Conservation (phyloP, 1,284 basidiomycete species). For the Neonothopanus nambi region DNA sequence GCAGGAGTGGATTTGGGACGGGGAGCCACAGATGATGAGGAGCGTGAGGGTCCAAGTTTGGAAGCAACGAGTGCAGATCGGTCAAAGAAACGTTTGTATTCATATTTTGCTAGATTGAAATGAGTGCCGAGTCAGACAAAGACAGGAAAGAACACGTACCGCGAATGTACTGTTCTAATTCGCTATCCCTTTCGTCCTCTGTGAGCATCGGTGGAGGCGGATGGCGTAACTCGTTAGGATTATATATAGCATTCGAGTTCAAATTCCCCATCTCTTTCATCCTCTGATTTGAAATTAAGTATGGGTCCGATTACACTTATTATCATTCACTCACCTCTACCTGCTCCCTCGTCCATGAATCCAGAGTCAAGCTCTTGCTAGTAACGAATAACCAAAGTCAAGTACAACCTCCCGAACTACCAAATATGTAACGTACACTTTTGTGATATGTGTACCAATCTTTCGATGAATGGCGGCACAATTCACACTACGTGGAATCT, state of each 20-base stretch:
- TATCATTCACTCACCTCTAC: slow-evolving; percentile 57
- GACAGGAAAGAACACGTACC: slow-evolving; percentile 41
- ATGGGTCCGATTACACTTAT: slow-evolving; percentile 13
- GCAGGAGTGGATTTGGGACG: slow-evolving; percentile 9
- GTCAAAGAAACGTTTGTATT: slow-evolving; percentile 65
- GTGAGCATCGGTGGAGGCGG: slow-evolving; percentile 80
- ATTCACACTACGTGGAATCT: slow-evolving; percentile 51
- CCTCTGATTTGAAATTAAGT: slow-evolving; percentile 33
- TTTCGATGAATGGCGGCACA: slow-evolving; percentile 88
- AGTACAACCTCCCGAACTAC: too few relatives aligned
- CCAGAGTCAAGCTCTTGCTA: slow-evolving; percentile 83
- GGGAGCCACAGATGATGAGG: slow-evolving; percentile 31
- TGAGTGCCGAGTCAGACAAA: slow-evolving; percentile 4
- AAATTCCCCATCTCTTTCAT: slow-evolving; percentile 80
- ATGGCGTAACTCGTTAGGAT: slow-evolving; percentile 74
- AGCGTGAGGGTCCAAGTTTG: slow-evolving; percentile 49
- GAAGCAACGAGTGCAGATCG: slow-evolving; percentile 43
- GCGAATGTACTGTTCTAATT: slow-evolving; percentile 83
- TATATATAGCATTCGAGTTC: slow-evolving; percentile 73
- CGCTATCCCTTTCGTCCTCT: slow-evolving; percentile 78
- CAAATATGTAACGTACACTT: slow-evolving; percentile 81
- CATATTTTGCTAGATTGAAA: slow-evolving; percentile 61
- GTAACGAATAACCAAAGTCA: slow-evolving; percentile 1
- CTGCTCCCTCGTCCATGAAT: slow-evolving; percentile 85
- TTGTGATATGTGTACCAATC: slow-evolving; percentile 83